Evolutionary conservation across 352 stramenopile species (phyloP).

Genomic region (Globisporangium uncinulatum): DNA sequence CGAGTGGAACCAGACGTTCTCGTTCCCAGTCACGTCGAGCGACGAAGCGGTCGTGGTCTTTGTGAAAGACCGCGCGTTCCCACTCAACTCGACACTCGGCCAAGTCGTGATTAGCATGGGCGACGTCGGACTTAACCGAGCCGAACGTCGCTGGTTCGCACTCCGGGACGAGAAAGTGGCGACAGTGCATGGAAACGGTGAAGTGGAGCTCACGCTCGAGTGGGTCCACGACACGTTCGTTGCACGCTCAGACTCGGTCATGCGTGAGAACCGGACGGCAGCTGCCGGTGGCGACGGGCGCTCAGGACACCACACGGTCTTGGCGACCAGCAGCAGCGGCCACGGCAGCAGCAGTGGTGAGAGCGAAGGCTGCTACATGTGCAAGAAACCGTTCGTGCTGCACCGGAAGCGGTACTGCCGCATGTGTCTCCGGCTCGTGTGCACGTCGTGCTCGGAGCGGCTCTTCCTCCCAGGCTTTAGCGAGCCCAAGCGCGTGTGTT

Average conservation of each 20-base stretch:
- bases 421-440: conserved; percentile 83
- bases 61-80: conserved; percentile 74
- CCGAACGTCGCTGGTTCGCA: conserved; percentile 75
- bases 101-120: conserved; percentile 72
- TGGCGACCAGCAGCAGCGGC: conserved; percentile 3
- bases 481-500: conserved; percentile 83
- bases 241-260: conserved; percentile 81
- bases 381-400: conserved; percentile 74
- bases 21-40: conserved; percentile 76
- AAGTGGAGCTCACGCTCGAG: conserved; percentile 87
- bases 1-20: conserved; percentile 89
- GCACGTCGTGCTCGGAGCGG: conserved; percentile 79
- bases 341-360: conserved; percentile 1
- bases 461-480: conserved; percentile 85
- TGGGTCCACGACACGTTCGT: conserved; percentile 89
- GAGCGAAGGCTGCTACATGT: conserved; percentile 77
- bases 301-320: conserved; percentile 13
- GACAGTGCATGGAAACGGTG: conserved; percentile 61
- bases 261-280: conserved; percentile 52
- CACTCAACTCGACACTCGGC: conserved; percentile 68
- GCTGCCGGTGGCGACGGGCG: too few species aligned
- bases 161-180: conserved; percentile 66
- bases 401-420: conserved; percentile 78
- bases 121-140: conserved; percentile 75
- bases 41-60: conserved; percentile 60